These are phyloP conservation scores for Colletotrichum chrysophilum DNA, from an alignment of 2,329 filamentous ascomycete species.

Conservation along the genomic window DNA sequence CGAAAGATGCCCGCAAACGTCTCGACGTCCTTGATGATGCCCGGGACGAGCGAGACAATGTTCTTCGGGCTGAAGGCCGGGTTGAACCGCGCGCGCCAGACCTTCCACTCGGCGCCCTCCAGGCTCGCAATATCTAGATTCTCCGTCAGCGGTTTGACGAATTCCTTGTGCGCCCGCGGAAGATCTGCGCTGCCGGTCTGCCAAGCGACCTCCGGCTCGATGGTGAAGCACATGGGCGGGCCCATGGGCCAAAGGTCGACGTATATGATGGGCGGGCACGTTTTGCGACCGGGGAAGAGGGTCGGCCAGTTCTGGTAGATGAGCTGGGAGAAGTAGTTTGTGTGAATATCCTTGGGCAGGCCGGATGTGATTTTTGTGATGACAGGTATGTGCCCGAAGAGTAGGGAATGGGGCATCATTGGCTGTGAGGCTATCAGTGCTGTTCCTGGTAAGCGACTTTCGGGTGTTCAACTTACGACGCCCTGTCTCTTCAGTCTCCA, in stretches of 20 bases:
- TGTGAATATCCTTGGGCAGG: background rate
- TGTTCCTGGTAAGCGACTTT: background rate
- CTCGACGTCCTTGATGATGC: conserved; percentile 40
- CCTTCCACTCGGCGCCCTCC: conserved; percentile 31
- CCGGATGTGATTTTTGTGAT: background rate
- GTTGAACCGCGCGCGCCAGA: conserved; percentile 37
- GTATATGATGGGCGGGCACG: conserved; percentile 30
- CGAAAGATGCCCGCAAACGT: conserved; percentile 37
- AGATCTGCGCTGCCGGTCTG: conserved; percentile 26
- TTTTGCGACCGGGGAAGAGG: conserved; percentile 26
- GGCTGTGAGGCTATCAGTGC: background rate
- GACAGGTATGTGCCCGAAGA: conserved; percentile 8
- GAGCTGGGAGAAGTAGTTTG: conserved; percentile 5
- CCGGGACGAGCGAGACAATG: conserved; percentile 36
- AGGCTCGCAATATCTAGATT: conserved; percentile 34
- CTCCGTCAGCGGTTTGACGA: conserved; percentile 33
- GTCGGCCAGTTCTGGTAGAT: conserved; percentile 10
- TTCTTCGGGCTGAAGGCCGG: conserved; percentile 43
- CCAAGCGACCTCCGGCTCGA: conserved; percentile 23
- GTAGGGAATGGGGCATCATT: conserved; percentile 14
- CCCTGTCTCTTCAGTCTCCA: background rate
- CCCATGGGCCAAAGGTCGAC: conserved; percentile 34
- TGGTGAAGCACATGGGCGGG: conserved; percentile 21
- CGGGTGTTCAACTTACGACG: background rate
- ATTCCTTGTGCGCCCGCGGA: conserved; percentile 30